Evolutionary conservation across 768 basidiomycete genomes (phyloP).

Genomic region (Mycena chlorophos): DNA sequence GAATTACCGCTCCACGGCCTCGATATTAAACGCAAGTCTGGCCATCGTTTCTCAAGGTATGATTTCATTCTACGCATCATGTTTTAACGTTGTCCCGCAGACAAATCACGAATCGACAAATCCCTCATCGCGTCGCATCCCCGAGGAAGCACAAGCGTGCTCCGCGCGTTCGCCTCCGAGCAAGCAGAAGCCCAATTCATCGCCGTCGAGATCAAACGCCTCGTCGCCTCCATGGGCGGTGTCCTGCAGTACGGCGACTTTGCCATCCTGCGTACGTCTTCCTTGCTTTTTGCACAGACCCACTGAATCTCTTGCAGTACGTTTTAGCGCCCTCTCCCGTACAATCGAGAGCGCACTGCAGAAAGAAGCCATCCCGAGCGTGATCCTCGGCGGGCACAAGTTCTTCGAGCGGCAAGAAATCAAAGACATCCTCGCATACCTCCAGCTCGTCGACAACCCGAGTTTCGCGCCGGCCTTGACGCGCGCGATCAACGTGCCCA

Average conservation of each 20-base stretch:
- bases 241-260: slow-evolving; percentile 73
- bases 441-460: slow-evolving; percentile 81
- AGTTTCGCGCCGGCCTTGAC: slow-evolving; percentile 63
- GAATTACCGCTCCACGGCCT: slow-evolving; percentile 82
- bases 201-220: slow-evolving; percentile 73
- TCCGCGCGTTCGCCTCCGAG: slow-evolving; percentile 54
- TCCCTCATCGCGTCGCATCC: slow-evolving; percentile 70
- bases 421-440: slow-evolving; percentile 79
- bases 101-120: slow-evolving; percentile 75
- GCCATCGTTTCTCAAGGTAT: slow-evolving; percentile 83
- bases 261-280: slow-evolving; percentile 70
- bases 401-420: slow-evolving; percentile 89
- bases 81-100: slow-evolving; percentile 35
- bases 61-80: slow-evolving; percentile 8
- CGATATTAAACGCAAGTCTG: slow-evolving; percentile 70
- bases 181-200: slow-evolving; percentile 70
- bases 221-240: slow-evolving; percentile 75
- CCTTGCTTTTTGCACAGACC: not conserved
- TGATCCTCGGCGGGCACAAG: slow-evolving; percentile 76
- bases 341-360: slow-evolving; percentile 75
- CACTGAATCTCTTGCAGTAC: slow-evolving; percentile 47
- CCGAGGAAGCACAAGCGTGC: slow-evolving; percentile 56
- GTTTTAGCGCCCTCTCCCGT: slow-evolving; percentile 79
- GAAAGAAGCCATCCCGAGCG: slow-evolving; percentile 73
- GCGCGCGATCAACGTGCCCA: slow-evolving; percentile 72